Evolutionary conservation across 352 stramenopile genomes (phyloP).

Genomic region (Phytophthora niederhauseri): DNA sequence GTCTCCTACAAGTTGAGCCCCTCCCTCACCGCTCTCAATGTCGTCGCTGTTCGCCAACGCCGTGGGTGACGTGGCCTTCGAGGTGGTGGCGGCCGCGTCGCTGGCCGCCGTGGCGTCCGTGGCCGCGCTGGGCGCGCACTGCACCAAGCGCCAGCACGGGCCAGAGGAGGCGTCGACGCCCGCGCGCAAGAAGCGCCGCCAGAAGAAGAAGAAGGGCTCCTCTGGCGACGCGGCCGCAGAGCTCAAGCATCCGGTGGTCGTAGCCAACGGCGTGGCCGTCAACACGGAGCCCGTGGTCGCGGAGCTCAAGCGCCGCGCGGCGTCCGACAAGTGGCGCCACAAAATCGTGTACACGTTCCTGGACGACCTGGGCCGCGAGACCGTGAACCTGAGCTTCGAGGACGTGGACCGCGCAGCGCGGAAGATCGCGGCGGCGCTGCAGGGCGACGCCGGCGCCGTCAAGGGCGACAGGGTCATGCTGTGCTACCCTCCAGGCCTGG

Average conservation of each 20-base stretch:
- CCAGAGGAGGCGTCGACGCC: constrained; percentile 7
- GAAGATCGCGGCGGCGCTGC: constrained; percentile 63
- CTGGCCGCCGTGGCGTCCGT: constrained; percentile 48
- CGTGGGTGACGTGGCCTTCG: constrained; percentile 46
- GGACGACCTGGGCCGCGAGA: constrained; percentile 72
- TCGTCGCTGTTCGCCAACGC: constrained; percentile 45
- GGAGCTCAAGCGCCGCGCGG: constrained; percentile 57
- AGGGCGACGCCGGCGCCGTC: constrained; percentile 47
- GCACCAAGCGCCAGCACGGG: constrained; percentile 36
- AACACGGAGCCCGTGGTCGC: constrained; percentile 48
- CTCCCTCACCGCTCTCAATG: constrained; percentile 9
- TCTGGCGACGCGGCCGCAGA: background rate
- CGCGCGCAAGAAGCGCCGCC: constrained; percentile 43
- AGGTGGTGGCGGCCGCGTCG: constrained; percentile 56
- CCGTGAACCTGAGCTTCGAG: constrained; percentile 69
- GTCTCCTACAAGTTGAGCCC: background rate
- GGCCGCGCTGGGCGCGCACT: constrained; percentile 38
- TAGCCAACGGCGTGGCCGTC: constrained; percentile 40
- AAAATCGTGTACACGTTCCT: constrained; percentile 86
- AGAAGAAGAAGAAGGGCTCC: constrained; percentile 18
- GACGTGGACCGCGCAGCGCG: constrained; percentile 71
- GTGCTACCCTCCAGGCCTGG: constrained; percentile 73
- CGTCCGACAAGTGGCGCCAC: constrained; percentile 49
- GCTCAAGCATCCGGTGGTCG: constrained; percentile 27
- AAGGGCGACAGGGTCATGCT: constrained; percentile 82